Conservation (phyloP, 78 protist species). For the Dictyostelium purpureum region DNA sequence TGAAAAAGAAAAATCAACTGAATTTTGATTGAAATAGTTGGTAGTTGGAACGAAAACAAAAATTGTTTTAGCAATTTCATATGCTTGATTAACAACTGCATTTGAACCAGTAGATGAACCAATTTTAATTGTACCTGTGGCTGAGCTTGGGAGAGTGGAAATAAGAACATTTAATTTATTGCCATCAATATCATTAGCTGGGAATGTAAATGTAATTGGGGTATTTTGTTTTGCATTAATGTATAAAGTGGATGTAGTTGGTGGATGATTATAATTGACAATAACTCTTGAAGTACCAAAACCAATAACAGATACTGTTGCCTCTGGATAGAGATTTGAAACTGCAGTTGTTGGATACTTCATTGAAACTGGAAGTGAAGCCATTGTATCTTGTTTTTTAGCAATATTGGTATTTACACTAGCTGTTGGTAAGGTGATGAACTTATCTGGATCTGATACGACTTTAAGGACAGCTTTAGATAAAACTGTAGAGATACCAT, state of each 20-base stretch:
- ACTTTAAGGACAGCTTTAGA: not conserved
- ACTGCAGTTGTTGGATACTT: not conserved
- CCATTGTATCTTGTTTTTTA: no score
- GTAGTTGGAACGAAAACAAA: not conserved
- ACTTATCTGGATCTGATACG: not conserved
- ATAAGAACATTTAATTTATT: slow-evolving; percentile 3
- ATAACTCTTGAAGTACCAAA: slow-evolving; percentile 12
- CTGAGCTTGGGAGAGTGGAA: not conserved
- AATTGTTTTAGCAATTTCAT: not conserved
- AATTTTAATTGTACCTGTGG: not conserved
- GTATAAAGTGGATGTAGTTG: not conserved
- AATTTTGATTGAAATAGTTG: not conserved
- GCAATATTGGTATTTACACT: not conserved
- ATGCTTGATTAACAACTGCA: not conserved
- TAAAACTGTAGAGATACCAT: not conserved
- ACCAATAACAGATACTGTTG: slow-evolving; percentile 9
- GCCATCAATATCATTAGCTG: slow-evolving; percentile 42
- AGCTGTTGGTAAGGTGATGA: not conserved
- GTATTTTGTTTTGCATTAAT: not conserved
- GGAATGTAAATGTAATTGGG: not conserved
- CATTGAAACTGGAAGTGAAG: not conserved
- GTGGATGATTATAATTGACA: slow-evolving; percentile 17
- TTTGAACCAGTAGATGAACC: not conserved
- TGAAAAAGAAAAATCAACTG: not conserved
- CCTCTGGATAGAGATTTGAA: not conserved